Base-by-base conservation (phyloP, 2,329 filamentous ascomycete species). In the Colletotrichum chrysophilum region DNA sequence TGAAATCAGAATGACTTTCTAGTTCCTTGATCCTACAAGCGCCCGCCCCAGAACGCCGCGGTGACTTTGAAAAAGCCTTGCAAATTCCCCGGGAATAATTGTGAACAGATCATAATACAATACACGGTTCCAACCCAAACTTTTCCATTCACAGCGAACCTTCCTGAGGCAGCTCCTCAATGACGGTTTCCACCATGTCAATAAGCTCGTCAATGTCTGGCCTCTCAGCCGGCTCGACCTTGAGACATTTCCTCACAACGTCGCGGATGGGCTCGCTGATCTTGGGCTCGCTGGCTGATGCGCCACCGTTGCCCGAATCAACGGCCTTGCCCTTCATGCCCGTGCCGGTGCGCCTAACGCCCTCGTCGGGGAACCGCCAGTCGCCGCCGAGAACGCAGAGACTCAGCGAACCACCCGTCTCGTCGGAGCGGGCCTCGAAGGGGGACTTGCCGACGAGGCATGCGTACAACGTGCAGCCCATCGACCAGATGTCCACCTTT, bases 401-500 rank as follows among this genome's bases (percentile, higher is more conserved):
- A 79, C 94, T 97, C 78, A 99, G 87, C 78, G 94, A 97, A 60
- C 97, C 97, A 78, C 97, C 97, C 0, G 97, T 98, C 87, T 99
- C 96, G 84, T 99, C 97, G 78, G 94, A 96, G 76, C 97, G 93
- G 83, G 96, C 95, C 88, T 99, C 97, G 81, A 99, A 99, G 3
- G 97, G 97, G 16, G 95, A 97, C 85, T 99, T 98, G 78, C 97
- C 97, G 32, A 98, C 95, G 12, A 99, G 90, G 82, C 97, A 98
- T 48, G 97, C 97, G 85, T 98, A 99, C 60, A 99, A 89, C n/a
- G 97, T 98, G 88, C 97, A 98, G 67, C 97, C 97, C 26, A 99
- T 87, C 18, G 95, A 98, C 97, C 97, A 99, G 78, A 99, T 98
- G 84, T 99, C 97, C 55, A 98, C 95, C 83, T 98, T 98, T 14